phyloP scores from a whole-genome alignment of 345 rosid species.

The Aquilaria sinensis region DNA sequence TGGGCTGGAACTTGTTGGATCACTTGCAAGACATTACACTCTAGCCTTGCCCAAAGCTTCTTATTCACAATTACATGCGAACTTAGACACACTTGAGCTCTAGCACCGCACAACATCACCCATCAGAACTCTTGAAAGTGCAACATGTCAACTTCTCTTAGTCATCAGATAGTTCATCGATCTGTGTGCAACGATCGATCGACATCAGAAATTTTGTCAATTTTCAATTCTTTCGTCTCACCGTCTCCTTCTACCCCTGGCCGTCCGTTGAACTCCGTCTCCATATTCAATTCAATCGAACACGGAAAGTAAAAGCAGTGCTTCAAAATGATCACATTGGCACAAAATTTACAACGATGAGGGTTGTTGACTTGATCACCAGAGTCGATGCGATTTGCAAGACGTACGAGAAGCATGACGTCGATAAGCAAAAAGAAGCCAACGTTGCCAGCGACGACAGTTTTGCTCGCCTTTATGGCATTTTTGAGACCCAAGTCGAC shows the following conservation, averaged over 20 bases:
- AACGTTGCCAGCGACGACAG: slow-evolving; percentile 55
- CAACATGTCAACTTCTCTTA: not conserved
- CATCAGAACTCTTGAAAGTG: too few species aligned
- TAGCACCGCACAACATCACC: too few species aligned
- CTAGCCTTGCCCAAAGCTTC: too few species aligned
- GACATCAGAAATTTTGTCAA: not conserved
- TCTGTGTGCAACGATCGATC: slow-evolving; percentile 14
- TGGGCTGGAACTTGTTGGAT: too few species aligned
- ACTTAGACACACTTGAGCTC: too few species aligned
- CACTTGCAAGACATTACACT: too few species aligned
- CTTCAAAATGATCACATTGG: too few species aligned
- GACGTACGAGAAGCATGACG: slow-evolving; percentile 59
- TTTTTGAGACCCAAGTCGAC: slow-evolving; percentile 39
- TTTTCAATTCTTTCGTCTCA: not conserved
- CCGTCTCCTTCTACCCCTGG: not conserved
- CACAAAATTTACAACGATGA: slow-evolving; percentile 19
- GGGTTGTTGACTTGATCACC: slow-evolving; percentile 49
- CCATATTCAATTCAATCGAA: not conserved
- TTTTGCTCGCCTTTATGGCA: slow-evolving; percentile 50
- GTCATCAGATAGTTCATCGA: not conserved
- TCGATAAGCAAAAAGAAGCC: slow-evolving; percentile 48
- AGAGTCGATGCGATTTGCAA: slow-evolving; percentile 58
- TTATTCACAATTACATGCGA: too few species aligned
- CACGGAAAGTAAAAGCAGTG: not conserved
- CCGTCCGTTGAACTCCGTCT: not conserved